Evolutionary conservation across 306 rosid species (phyloP).

Genomic region (Prunus campanulata): DNA sequence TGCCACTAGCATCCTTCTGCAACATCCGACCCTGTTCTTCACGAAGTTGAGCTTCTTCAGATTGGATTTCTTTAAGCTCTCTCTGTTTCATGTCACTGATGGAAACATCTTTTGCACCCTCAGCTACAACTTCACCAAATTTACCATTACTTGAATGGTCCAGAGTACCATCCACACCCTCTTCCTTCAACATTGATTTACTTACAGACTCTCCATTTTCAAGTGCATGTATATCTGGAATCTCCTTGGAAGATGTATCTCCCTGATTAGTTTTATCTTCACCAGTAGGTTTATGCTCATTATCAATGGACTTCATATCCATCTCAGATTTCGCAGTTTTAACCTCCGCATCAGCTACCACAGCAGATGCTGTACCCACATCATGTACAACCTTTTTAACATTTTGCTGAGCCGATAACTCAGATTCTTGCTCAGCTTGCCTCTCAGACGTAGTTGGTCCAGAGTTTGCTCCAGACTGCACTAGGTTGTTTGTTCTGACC

Average conservation of each 20-base stretch:
- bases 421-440: slow-evolving; percentile 40
- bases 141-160: slow-evolving; percentile 29
- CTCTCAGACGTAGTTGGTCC: slow-evolving; percentile 32
- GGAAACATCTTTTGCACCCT: slow-evolving; percentile 33
- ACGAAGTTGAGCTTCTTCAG: slow-evolving; percentile 32
- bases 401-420: slow-evolving; percentile 35
- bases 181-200: slow-evolving; percentile 45
- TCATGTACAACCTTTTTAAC: slow-evolving; percentile 30
- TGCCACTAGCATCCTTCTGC: slow-evolving; percentile 37
- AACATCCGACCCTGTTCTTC: slow-evolving; percentile 40
- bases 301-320: slow-evolving; percentile 36
- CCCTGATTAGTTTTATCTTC: slow-evolving; percentile 31
- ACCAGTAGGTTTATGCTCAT: slow-evolving; percentile 26
- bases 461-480: slow-evolving; percentile 33
- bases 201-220: slow-evolving; percentile 48
- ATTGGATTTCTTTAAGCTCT: slow-evolving; percentile 33
- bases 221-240: slow-evolving; percentile 24
- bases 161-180: slow-evolving; percentile 35
- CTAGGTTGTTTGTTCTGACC: slow-evolving; percentile 44
- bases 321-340: slow-evolving; percentile 44
- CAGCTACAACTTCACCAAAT: slow-evolving; percentile 27
- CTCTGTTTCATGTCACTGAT: slow-evolving; percentile 29
- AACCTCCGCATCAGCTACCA: slow-evolving; percentile 28
- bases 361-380: slow-evolving; percentile 28
- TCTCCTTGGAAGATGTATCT: slow-evolving; percentile 19